phyloP scores from a whole-genome alignment of 768 basidiomycete genomes.

The Cantharellus cinnabarinus region DNA sequence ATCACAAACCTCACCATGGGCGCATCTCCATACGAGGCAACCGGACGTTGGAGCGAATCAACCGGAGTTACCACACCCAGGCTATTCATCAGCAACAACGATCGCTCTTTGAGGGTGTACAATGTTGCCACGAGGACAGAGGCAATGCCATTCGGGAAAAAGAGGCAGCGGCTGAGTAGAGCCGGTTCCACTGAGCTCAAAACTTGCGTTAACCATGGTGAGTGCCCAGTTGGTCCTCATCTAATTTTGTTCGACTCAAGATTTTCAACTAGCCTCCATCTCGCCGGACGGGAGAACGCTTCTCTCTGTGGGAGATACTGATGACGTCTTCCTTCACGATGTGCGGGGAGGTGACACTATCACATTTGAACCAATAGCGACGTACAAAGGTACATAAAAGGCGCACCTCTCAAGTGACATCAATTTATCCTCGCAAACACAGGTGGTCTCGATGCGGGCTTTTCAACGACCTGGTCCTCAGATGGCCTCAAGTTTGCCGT shows the following conservation, averaged over 20 bases:
- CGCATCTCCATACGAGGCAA: constrained; percentile 11
- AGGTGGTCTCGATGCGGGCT: constrained; percentile 32
- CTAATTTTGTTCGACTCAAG: constrained; percentile 7
- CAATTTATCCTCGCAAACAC: not conserved
- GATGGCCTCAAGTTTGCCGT: constrained; percentile 67
- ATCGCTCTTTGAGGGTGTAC: constrained; percentile 55
- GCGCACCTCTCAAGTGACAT: too few species aligned
- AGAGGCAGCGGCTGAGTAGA: constrained; percentile 23
- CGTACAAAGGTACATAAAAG: constrained; percentile 22
- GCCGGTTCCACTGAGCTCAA: constrained; percentile 36
- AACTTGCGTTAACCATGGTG: constrained; percentile 69
- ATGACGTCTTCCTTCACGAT: constrained; percentile 64
- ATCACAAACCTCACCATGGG: constrained; percentile 21
- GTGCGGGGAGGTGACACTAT: constrained; percentile 43
- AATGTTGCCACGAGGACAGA: constrained; percentile 21
- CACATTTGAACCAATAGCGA: constrained; percentile 43
- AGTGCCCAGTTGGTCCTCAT: constrained; percentile 14
- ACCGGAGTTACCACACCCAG: constrained; percentile 52
- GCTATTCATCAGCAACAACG: constrained; percentile 72
- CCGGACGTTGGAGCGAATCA: constrained; percentile 34
- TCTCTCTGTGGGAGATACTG: constrained; percentile 79
- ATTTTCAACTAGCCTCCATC: constrained; percentile 44
- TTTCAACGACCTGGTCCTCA: constrained; percentile 58
- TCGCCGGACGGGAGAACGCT: constrained; percentile 76
- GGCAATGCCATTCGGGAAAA: constrained; percentile 30